These are phyloP conservation scores for Puccinia sorghi DNA, from an alignment of 1,284 basidiomycete genomes.

Conservation along the genomic window DNA sequence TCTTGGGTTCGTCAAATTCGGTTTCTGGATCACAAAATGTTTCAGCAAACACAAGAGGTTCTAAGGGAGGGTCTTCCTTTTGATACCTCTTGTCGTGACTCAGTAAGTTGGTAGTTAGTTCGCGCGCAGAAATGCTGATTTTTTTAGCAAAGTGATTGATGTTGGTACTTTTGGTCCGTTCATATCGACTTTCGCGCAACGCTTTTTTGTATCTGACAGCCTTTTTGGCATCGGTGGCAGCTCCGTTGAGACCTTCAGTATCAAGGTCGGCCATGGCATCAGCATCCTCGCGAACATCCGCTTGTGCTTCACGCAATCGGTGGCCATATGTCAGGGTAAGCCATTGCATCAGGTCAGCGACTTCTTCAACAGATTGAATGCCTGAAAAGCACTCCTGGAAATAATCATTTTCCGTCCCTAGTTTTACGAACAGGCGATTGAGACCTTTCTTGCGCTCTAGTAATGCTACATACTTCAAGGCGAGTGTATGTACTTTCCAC, in stretches of 20 bases:
- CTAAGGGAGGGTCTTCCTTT: conserved; percentile 72
- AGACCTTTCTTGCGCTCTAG: conserved; percentile 71
- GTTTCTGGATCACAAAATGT: conserved; percentile 70
- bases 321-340: conserved; percentile 73
- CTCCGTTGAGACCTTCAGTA: conserved; percentile 54
- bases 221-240: conserved; percentile 25
- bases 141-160: conserved; percentile 74
- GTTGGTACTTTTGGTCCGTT: conserved; percentile 76
- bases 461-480: conserved; percentile 81
- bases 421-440: conserved; percentile 67
- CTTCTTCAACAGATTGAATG: conserved; percentile 71
- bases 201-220: conserved; percentile 69
- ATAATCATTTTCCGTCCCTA: conserved; percentile 70
- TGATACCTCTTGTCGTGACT: conserved; percentile 66
- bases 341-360: conserved; percentile 91
- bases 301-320: conserved; percentile 67
- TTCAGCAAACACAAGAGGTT: conserved; percentile 72
- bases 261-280: conserved; percentile 58
- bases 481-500: conserved; percentile 82
- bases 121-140: conserved; percentile 74
- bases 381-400: conserved; percentile 67
- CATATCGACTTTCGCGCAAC: conserved; percentile 81
- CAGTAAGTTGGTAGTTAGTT: conserved; percentile 77
- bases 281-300: conserved; percentile 57
- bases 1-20: conserved; percentile 62